Evolutionary conservation across 108 stramenopile genomes (phyloP).

Genomic region (Cyclotella sp.): DNA sequence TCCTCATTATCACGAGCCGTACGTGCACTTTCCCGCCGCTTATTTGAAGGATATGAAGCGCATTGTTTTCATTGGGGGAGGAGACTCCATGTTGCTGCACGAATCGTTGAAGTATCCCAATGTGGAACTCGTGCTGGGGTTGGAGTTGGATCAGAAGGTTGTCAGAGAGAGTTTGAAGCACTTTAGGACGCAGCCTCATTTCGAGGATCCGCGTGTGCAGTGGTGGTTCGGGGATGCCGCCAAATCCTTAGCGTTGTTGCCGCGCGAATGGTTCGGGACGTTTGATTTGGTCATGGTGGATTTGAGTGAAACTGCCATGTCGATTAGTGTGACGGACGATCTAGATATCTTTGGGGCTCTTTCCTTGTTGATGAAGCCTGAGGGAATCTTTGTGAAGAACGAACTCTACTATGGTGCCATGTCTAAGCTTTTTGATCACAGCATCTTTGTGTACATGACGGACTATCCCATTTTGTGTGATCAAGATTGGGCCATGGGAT

Average conservation of each 20-base stretch:
- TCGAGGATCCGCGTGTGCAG: slow-evolving; percentile 82
- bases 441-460: slow-evolving; percentile 56
- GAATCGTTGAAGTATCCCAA: slow-evolving; percentile 81
- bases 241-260: slow-evolving; percentile 77
- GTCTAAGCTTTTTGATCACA: slow-evolving; percentile 70
- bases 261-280: slow-evolving; percentile 80
- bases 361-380: slow-evolving; percentile 74
- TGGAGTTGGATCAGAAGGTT: slow-evolving; percentile 86
- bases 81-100: slow-evolving; percentile 88
- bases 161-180: slow-evolving; percentile 74
- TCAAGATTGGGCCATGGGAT: slow-evolving; percentile 77
- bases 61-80: slow-evolving; percentile 87
- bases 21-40: slow-evolving; percentile 82
- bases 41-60: slow-evolving; percentile 70
- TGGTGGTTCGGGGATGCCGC: slow-evolving; percentile 94
- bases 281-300: slow-evolving; percentile 91
- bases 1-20: slow-evolving; percentile 86
- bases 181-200: slow-evolving; percentile 80
- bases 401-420: slow-evolving; percentile 77
- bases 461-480: slow-evolving; percentile 76
- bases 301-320: slow-evolving; percentile 82
- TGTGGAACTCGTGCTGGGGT: slow-evolving; percentile 77
- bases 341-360: slow-evolving; percentile 82
- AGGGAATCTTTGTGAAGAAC: slow-evolving; percentile 89
- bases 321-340: slow-evolving; percentile 71